phyloP scores from a whole-genome alignment of 306 rosid species.

The Senna siamea region DNA sequence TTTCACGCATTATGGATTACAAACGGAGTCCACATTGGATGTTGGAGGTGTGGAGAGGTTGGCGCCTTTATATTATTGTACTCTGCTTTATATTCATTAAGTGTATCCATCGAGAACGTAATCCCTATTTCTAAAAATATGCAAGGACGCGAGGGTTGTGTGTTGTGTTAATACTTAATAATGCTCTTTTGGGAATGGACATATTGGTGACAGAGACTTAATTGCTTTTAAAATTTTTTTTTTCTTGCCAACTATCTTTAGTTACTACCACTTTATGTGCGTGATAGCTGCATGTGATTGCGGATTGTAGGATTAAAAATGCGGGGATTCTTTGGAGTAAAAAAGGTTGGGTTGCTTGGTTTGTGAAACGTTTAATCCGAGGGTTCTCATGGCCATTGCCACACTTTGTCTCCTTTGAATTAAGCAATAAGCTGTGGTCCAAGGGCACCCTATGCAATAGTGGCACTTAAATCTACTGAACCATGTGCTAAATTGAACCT shows the following conservation, averaged over 20 bases:
- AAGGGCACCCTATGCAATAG: constrained; percentile 14
- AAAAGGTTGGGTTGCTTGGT: constrained; percentile 30
- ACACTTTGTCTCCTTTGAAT: constrained; percentile 53
- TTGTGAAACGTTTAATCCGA: constrained; percentile 32
- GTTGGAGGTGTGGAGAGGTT: background rate
- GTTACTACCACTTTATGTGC: constrained; percentile 42
- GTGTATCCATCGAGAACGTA: constrained; percentile 18
- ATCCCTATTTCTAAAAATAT: constrained; percentile 5
- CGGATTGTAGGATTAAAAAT: constrained; percentile 37
- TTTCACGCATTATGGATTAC: background rate
- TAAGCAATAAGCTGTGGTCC: constrained; percentile 42
- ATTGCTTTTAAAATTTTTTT: constrained; percentile 6
- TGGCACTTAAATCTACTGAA: constrained; percentile 28
- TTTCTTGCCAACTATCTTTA: constrained; percentile 30
- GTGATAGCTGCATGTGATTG: constrained; percentile 59
- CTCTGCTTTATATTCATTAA: constrained; percentile 18
- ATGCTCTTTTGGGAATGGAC: constrained; percentile 39
- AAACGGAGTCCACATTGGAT: background rate
- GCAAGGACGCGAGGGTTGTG: constrained; percentile 17
- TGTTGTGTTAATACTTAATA: constrained; percentile 20
- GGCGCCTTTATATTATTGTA: background rate
- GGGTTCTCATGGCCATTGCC: constrained; percentile 48
- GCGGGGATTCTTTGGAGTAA: background rate
- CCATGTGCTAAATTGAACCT: constrained; percentile 37
- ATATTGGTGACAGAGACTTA: constrained; percentile 14